These are phyloP conservation scores for Hyaloscypha bicolor DNA, from an alignment of 495 filamentous ascomycete species.

Conservation along the genomic window DNA sequence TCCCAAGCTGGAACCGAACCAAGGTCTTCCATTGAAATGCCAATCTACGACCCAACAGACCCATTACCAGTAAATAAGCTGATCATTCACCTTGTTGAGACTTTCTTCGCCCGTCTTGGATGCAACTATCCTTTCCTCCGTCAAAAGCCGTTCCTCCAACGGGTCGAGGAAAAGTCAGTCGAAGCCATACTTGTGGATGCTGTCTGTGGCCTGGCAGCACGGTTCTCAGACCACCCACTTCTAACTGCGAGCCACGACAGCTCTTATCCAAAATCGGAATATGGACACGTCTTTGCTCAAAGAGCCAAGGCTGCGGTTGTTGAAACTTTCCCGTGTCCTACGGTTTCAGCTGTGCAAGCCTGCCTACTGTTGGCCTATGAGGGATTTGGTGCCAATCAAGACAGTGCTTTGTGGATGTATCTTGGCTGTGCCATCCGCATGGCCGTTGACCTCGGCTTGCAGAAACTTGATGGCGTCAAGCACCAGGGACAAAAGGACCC, in stretches of 20 bases:
- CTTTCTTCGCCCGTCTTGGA: constrained; percentile 77
- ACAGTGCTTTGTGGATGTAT: constrained; percentile 91
- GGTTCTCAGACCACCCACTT: constrained; percentile 73
- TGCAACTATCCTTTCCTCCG: constrained; percentile 83
- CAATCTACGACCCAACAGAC: constrained; percentile 76
- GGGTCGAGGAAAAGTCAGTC: constrained; percentile 75
- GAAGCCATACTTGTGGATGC: constrained; percentile 87
- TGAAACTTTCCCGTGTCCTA: constrained; percentile 77
- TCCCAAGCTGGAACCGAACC: constrained; percentile 25
- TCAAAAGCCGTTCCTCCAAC: constrained; percentile 64
- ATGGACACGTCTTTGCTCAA: constrained; percentile 76
- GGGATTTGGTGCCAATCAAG: constrained; percentile 81
- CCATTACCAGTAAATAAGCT: constrained; percentile 66
- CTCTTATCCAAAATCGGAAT: constrained; percentile 42
- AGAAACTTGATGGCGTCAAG: constrained; percentile 74
- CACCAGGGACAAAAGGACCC: constrained; percentile 61
- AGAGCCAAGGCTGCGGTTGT: constrained; percentile 73
- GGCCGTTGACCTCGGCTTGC: constrained; percentile 81
- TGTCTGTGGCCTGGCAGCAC: constrained; percentile 75
- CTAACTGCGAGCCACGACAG: constrained; percentile 45
- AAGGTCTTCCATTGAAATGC: constrained; percentile 51
- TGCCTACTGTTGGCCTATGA: constrained; percentile 82
- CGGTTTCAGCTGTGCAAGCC: constrained; percentile 76
- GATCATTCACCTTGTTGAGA: constrained; percentile 72
- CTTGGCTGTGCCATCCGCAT: constrained; percentile 82